Evolutionary conservation across 306 rosid species (phyloP), one percentile per base, ranked within the genome.

Genomic region (Inga leiocalycina): DNA sequence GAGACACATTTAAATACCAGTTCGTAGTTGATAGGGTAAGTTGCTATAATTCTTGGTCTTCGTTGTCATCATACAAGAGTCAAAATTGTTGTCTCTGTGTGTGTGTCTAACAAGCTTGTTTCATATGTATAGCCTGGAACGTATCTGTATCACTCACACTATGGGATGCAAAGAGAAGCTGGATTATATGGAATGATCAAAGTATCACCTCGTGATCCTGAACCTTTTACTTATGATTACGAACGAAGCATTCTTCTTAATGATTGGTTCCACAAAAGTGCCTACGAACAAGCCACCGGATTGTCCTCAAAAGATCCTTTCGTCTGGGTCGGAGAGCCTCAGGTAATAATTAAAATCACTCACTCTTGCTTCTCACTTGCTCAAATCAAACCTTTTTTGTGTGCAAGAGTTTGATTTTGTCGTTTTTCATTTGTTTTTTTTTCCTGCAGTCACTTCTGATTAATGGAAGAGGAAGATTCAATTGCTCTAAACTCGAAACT

Each of bases 121-220:
- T 74, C 0, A 34, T 79, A 8, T 73, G 77, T 80, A 14, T 49
- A 93, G 98, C 85, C 97, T 62, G 98, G 98, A 19, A 95, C 95
- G 44, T 95, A 89, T 52, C 82, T 95, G 14, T 92, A 95, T 84
- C 98, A 95, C 44, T 91, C 98, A 5, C 98, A 95, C 85, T 95
- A 93, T 82, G 98, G 98, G 52, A 93, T 95, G 98, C 97, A 93
- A 87, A 92, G 98, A 81, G 98, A 88, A 82, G 91, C 94, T 10
- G 99, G 99, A 3, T 35, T 95, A 32, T 89, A 88, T 68, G 98
- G 99, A 71, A 59, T 89, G n/a, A 92, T 95, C 76, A 81, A 92
- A 0, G 99, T 92, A 56, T 75, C 91, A 27, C 78, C 93, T 17
- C 91, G 80, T 6, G 89, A 92, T 13, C 83, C 92, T 4, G 99